Evolutionary conservation across 495 filamentous ascomycete genomes (phyloP).

Genomic region (Wilcoxina mikolae): DNA sequence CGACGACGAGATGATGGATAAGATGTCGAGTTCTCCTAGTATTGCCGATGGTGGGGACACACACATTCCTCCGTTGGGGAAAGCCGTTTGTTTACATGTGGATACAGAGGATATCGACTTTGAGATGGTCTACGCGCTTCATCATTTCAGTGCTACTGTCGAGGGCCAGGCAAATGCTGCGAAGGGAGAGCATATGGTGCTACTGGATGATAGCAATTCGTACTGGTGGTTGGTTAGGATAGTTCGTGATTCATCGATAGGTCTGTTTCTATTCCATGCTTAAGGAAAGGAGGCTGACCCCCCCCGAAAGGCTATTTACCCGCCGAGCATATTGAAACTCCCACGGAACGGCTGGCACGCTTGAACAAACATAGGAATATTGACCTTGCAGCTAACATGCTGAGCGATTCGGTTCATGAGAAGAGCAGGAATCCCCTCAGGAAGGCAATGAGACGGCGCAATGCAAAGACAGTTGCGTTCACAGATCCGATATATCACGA

Average conservation of each 20-base stretch:
- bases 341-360: slow-evolving; percentile 81
- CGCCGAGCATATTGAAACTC: slow-evolving; percentile 97
- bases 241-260: slow-evolving; percentile 93
- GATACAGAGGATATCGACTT: slow-evolving; percentile 95
- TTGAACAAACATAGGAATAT: slow-evolving; percentile 97
- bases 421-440: slow-evolving; percentile 81
- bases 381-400: slow-evolving; percentile 90
- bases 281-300: neutral
- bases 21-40: slow-evolving; percentile 92
- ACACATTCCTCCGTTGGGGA: neutral
- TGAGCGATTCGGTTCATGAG: slow-evolving; percentile 65
- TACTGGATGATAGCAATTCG: slow-evolving; percentile 97
- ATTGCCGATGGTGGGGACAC: slow-evolving; percentile 89
- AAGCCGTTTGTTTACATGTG: neutral
- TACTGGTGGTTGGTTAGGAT: slow-evolving; percentile 99
- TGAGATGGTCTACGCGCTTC: slow-evolving; percentile 95
- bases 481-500: slow-evolving; percentile 75
- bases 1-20: slow-evolving; percentile 86
- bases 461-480: slow-evolving; percentile 81
- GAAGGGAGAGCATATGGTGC: slow-evolving; percentile 98
- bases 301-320: slow-evolving; percentile 65
- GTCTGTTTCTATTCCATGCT: slow-evolving; percentile 36
- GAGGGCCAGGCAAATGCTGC: slow-evolving; percentile 97
- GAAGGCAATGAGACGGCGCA: slow-evolving; percentile 75
- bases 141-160: slow-evolving; percentile 93